These are phyloP conservation scores for Fusarium longipes DNA, from an alignment of 2,329 filamentous ascomycete species.

Conservation along the genomic window DNA sequence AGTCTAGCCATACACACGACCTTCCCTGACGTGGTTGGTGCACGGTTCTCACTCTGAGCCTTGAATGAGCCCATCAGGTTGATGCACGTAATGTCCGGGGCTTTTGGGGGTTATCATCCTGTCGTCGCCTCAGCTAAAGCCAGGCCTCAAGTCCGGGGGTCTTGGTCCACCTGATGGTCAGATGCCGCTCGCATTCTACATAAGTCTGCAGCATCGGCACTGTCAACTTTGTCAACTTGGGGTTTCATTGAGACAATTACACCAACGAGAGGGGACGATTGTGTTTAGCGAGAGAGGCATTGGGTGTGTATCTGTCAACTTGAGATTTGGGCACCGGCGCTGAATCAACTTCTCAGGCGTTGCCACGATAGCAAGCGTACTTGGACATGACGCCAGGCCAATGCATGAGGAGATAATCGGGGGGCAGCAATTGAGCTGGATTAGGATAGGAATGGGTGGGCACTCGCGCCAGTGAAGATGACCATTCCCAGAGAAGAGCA, in stretches of 20 bases:
- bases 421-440: constrained; percentile 43
- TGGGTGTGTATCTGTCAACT: constrained; percentile 40
- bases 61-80: constrained; percentile 45
- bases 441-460: constrained; percentile 40
- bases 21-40: constrained; percentile 48
- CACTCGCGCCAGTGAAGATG: constrained; percentile 46
- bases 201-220: constrained; percentile 26
- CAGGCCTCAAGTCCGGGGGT: constrained; percentile 36
- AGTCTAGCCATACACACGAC: constrained; percentile 46
- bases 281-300: constrained; percentile 19
- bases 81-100: constrained; percentile 45
- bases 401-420: constrained; percentile 38
- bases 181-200: constrained; percentile 37
- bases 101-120: constrained; percentile 32
- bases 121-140: constrained; percentile 39
- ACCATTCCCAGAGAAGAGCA: constrained; percentile 26
- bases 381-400: constrained; percentile 46
- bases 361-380: constrained; percentile 55
- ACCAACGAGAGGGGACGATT: constrained; percentile 27
- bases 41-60: constrained; percentile 46
- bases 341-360: constrained; percentile 48
- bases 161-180: constrained; percentile 43
- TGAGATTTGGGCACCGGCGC: constrained; percentile 21
- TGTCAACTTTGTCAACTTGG: constrained; percentile 28
- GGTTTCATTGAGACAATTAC: constrained; percentile 35